These are phyloP conservation scores for Colletotrichum cereale DNA, from an alignment of 2,329 filamentous ascomycete species.

Conservation along the genomic window DNA sequence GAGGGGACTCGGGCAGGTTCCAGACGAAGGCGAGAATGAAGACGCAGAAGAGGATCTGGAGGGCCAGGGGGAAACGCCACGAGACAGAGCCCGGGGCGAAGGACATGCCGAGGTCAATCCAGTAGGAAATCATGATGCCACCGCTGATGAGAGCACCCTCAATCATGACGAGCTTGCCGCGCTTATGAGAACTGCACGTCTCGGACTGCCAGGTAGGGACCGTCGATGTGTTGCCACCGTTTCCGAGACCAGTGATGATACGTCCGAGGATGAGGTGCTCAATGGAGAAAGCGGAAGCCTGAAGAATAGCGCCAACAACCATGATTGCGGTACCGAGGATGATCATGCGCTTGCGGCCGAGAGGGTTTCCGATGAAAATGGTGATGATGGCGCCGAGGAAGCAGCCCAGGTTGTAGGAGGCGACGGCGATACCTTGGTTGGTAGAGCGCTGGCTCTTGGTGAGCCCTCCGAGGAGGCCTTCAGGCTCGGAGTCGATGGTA, in stretches of 20 bases:
- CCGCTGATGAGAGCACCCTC: slow-evolving; percentile 69
- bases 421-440: slow-evolving; percentile 67
- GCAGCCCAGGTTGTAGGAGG: slow-evolving; percentile 71
- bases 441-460: slow-evolving; percentile 60
- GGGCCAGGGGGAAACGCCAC: slow-evolving; percentile 73
- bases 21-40: slow-evolving; percentile 67
- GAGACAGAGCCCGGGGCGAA: slow-evolving; percentile 63
- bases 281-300: slow-evolving; percentile 59
- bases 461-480: slow-evolving; percentile 42
- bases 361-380: slow-evolving; percentile 49
- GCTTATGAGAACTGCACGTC: slow-evolving; percentile 67
- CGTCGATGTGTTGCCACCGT: slow-evolving; percentile 57
- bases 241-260: slow-evolving; percentile 54
- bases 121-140: slow-evolving; percentile 70
- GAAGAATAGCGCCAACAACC: slow-evolving; percentile 59
- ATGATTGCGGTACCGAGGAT: slow-evolving; percentile 57
- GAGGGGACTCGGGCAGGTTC: slow-evolving; percentile 66
- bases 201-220: slow-evolving; percentile 73
- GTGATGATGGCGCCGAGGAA: slow-evolving; percentile 61
- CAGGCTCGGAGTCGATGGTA: slow-evolving; percentile 43
- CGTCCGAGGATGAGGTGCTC: slow-evolving; percentile 69
- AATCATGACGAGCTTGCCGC: slow-evolving; percentile 72
- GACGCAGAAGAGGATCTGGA: slow-evolving; percentile 69
- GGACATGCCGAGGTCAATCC: slow-evolving; percentile 70
- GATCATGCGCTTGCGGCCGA: slow-evolving; percentile 59